phyloP scores from a whole-genome alignment of 345 rosid genomes.

The Geranium brycei region DNA sequence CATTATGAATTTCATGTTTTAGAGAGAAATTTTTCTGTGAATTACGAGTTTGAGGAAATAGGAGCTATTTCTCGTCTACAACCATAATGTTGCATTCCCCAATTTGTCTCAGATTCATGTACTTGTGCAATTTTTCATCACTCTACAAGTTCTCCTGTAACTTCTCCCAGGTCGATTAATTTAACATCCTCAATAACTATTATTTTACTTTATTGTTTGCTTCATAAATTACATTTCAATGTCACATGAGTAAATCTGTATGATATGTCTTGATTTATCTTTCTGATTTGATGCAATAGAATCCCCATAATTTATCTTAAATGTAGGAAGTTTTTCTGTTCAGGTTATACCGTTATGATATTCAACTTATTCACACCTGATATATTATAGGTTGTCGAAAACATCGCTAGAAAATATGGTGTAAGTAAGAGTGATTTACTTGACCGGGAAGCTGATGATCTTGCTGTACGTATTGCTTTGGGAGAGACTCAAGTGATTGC shows the following conservation, averaged over 20 bases:
- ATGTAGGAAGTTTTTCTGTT: background rate
- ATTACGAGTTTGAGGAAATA: too few relatives aligned
- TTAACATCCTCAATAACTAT: background rate
- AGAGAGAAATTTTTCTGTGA: background rate
- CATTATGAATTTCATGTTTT: background rate
- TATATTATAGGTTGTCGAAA: constrained; percentile 58
- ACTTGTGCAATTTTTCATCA: too few relatives aligned
- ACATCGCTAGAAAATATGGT: constrained; percentile 70
- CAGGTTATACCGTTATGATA: background rate
- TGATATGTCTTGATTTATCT: background rate
- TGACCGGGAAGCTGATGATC: constrained; percentile 81
- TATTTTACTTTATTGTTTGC: background rate
- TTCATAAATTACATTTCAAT: background rate
- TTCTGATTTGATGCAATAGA: background rate
- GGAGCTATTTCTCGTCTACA: too few relatives aligned
- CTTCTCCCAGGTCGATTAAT: too few relatives aligned
- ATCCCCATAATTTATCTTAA: background rate
- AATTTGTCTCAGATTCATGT: too few relatives aligned
- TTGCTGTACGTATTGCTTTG: constrained; percentile 89
- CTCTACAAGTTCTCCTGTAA: too few relatives aligned
- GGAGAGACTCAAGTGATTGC: constrained; percentile 93
- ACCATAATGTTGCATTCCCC: too few relatives aligned
- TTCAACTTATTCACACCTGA: background rate
- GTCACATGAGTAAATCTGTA: too few relatives aligned
- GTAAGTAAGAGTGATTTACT: constrained; percentile 86